Evolutionary conservation across 2,329 filamentous ascomycete genomes (phyloP), one percentile per base, ranked within the genome.

Genomic region (Parascedosporium putredinis): DNA sequence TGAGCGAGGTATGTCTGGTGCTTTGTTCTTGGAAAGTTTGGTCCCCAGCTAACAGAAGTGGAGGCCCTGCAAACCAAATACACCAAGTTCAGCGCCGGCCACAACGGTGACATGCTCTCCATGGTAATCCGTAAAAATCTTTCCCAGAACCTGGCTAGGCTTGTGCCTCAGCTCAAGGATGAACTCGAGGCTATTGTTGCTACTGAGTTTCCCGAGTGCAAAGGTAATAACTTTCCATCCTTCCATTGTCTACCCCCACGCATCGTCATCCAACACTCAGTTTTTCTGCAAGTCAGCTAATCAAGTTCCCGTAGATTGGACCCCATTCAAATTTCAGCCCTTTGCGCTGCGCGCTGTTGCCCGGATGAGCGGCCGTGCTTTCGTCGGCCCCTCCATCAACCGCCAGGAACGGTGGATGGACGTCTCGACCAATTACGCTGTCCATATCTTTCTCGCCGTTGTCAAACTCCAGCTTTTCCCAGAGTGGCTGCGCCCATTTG

Each of bases 391-490:
- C 2, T 60, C 65, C 12, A 63, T 79, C 50, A 75, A 70, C 55
- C 73, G 75, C 16, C 63, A 72, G 36, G 70, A 76, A 54, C 65
- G 70, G 51, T 80, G 76, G 76, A 70, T 79, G 64, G 63, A 72
- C 45, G 71, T 71, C 18, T 68, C 67, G 60, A 65, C 75, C 60
- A 68, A 73, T 59, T 77, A 73, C 56, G 70, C 73, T 46, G 60
- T 73, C 20, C 67, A 74, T 53, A 66, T 73, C 52, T 70, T 78
- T 58, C 60, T 70, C 56, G 66, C 70, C 44, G 62, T 72, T 45
- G 58, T 74, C 50, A 67, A 74, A 55, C 65, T 82, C 34, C 72
- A 75, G 53, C 67, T 75, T 55, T 74, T 75, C 51, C 73, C 73
- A 1, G 65, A 65, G 9, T 75, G 72, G 71, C 62, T 71, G 53